Evolutionary conservation across 148 eudicot genomes (phyloP).

Genomic region (Chenopodium album): DNA sequence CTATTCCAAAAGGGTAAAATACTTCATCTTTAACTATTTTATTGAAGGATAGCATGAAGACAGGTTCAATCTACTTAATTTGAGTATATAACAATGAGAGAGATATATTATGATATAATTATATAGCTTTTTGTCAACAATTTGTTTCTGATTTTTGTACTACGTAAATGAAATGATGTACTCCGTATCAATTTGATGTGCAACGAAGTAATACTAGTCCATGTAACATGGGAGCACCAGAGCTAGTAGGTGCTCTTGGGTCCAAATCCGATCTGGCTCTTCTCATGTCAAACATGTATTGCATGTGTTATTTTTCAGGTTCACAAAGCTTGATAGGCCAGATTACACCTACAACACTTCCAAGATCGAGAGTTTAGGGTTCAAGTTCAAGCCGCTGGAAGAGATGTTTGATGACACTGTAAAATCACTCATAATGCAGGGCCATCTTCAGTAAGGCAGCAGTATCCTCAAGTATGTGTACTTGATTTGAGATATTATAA

Average conservation of each 20-base stretch:
- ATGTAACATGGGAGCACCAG: not conserved
- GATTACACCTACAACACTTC: constrained; percentile 61
- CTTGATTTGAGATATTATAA: not conserved
- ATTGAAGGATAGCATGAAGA: not conserved
- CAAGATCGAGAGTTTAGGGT: constrained; percentile 68
- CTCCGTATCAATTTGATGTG: too few species aligned
- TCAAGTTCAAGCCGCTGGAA: constrained; percentile 76
- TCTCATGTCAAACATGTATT: not conserved
- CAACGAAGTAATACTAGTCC: not conserved
- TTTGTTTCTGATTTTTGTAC: too few species aligned
- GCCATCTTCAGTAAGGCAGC: constrained; percentile 41
- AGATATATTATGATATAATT: too few species aligned
- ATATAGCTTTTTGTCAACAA: too few species aligned
- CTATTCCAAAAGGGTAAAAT: constrained; percentile 60
- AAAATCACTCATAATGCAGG: constrained; percentile 54
- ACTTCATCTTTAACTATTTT: not conserved
- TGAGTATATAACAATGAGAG: not conserved
- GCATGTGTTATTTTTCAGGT: constrained; percentile 39
- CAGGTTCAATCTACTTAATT: not conserved
- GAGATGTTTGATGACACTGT: constrained; percentile 90
- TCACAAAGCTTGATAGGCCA: constrained; percentile 57
- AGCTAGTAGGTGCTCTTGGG: not conserved
- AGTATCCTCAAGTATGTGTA: not conserved
- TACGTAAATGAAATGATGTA: not conserved
- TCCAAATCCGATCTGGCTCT: not conserved